Evolutionary conservation across 2,329 filamentous ascomycete genomes (phyloP).

Genomic region (Apiospora kogelbergensis): DNA sequence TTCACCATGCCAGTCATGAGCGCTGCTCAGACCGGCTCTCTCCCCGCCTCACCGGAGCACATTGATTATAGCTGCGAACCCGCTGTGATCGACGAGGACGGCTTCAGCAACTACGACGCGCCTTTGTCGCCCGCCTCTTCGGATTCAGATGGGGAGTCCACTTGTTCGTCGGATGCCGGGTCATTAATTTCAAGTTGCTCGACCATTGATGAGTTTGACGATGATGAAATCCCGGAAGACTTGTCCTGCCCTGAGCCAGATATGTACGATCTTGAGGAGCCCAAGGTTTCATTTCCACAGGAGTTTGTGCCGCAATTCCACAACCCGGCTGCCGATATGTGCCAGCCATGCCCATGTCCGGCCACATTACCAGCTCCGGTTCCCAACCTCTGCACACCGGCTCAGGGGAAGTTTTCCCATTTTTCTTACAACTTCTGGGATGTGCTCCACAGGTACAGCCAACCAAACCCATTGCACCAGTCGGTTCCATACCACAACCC

Average conservation of each 20-base stretch:
- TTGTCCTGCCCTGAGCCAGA: slow-evolving; percentile 35
- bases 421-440: slow-evolving; percentile 48
- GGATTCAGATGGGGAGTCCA: slow-evolving; percentile 41
- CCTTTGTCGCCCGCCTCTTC: slow-evolving; percentile 52
- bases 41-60: slow-evolving; percentile 43
- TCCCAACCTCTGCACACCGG: slow-evolving; percentile 2
- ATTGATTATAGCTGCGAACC: slow-evolving; percentile 51
- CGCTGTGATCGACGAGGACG: slow-evolving; percentile 39
- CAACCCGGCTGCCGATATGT: slow-evolving; percentile 36
- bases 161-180: slow-evolving; percentile 52
- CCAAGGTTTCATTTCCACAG: slow-evolving; percentile 42
- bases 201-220: slow-evolving; percentile 51
- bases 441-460: slow-evolving; percentile 50
- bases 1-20: slow-evolving; percentile 59
- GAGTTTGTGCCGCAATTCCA: slow-evolving; percentile 50
- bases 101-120: slow-evolving; percentile 38
- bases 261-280: slow-evolving; percentile 48
- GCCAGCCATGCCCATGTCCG: slow-evolving; percentile 35
- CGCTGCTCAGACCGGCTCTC: slow-evolving; percentile 34
- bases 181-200: slow-evolving; percentile 56
- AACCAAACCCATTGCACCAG: slow-evolving; percentile 49
- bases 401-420: slow-evolving; percentile 39
- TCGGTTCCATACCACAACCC: slow-evolving; percentile 53
- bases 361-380: slow-evolving; percentile 21
- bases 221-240: slow-evolving; percentile 42